A percentile compares a stretch with the other conserved stretches of the same genome.
phyloP scores from a whole-genome alignment of 176 grass and related monocot genomes.

The Oryza glaberrima region DNA sequence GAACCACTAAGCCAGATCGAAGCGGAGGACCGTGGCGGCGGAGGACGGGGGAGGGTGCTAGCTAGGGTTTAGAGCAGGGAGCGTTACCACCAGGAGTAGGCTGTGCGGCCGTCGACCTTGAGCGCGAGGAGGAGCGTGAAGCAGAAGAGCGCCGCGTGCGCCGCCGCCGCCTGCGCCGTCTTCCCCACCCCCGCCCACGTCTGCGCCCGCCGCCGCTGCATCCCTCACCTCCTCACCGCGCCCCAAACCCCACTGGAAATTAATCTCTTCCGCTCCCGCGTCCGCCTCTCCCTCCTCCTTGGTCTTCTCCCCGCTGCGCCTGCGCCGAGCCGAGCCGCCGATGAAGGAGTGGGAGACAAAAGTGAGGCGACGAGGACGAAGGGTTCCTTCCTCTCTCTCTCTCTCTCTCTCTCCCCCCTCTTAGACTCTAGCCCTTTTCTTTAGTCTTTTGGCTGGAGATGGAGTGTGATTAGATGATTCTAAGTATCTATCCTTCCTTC shows the following conservation, averaged over 20 bases:
- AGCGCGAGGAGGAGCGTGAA: constrained; percentile 87
- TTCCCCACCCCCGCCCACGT: constrained; percentile 86
- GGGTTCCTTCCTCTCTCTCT: constrained; percentile 19
- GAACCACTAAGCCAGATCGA: constrained; percentile 7
- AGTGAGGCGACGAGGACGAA: not conserved
- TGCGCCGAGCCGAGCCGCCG: not conserved
- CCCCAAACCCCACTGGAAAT: not conserved
- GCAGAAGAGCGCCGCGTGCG: constrained; percentile 83
- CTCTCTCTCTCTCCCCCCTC: not conserved
- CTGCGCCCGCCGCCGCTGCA: constrained; percentile 77
- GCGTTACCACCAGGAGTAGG: constrained; percentile 88
- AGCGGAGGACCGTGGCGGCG: not conserved
- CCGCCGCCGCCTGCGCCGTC: constrained; percentile 80
- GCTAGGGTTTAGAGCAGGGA: constrained; percentile 50
- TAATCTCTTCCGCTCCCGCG: not conserved
- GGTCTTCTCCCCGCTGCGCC: not conserved
- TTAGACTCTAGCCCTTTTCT: not conserved
- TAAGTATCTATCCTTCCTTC: not conserved
- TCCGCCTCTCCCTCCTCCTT: not conserved
- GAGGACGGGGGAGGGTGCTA: not conserved
- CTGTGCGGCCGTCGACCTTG: constrained; percentile 62
- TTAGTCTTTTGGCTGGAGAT: not conserved
- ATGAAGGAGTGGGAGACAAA: constrained; percentile 28
- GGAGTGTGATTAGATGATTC: constrained; percentile 35
- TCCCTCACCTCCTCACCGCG: constrained; percentile 24